phyloP scores from a whole-genome alignment of 108 stramenopile genomes.

The Skeletonema menzelii region DNA sequence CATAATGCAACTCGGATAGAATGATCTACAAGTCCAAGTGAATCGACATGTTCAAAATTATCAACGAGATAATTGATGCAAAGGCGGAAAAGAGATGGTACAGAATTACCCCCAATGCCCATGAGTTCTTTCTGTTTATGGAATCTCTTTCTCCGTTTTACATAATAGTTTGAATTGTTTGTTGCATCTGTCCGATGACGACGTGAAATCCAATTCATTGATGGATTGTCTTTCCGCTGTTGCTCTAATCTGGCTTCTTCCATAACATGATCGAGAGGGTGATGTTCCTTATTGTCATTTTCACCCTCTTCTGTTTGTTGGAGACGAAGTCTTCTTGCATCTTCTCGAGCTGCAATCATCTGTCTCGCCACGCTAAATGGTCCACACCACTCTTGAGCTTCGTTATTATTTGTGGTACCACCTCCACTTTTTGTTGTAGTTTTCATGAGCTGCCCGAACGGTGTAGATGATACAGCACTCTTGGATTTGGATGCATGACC shows the following conservation, averaged over 20 bases:
- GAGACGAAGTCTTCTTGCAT: slow-evolving; percentile 51
- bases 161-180: slow-evolving; percentile 46
- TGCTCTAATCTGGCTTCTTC: slow-evolving; percentile 30
- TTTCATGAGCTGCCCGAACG: slow-evolving; percentile 55
- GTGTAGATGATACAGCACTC: slow-evolving; percentile 76
- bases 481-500: slow-evolving; percentile 70
- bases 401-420: slow-evolving; percentile 16
- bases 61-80: slow-evolving; percentile 68
- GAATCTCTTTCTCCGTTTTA: slow-evolving; percentile 60
- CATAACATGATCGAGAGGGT: slow-evolving; percentile 77
- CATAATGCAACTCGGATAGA: slow-evolving; percentile 59
- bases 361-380: slow-evolving; percentile 84
- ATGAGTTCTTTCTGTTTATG: slow-evolving; percentile 37
- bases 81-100: slow-evolving; percentile 69
- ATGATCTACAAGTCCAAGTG: slow-evolving; percentile 69
- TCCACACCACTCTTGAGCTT: slow-evolving; percentile 73
- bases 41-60: slow-evolving; percentile 76
- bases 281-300: slow-evolving; percentile 38
- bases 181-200: slow-evolving; percentile 5
- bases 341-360: slow-evolving; percentile 82
- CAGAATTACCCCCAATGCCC: slow-evolving; percentile 15
- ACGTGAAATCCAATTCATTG: slow-evolving; percentile 43
- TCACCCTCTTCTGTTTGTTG: slow-evolving; percentile 48
- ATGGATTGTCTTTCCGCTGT: slow-evolving; percentile 44
- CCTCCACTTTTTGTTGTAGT: background rate